Base-by-base conservation (phyloP, 208 protist species). In the Angomonas deanei region DNA sequence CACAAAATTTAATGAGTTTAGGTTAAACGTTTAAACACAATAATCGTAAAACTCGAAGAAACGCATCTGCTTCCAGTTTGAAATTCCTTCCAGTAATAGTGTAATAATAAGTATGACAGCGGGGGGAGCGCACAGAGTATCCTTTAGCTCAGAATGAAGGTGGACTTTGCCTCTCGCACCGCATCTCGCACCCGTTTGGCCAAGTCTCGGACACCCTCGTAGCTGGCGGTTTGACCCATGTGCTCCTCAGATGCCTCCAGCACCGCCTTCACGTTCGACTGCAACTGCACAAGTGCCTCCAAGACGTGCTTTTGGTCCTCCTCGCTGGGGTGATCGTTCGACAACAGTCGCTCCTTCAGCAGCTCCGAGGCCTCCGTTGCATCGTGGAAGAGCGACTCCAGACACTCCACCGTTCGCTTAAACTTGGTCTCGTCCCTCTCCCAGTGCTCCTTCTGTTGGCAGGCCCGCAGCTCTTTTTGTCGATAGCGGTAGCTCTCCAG, bases 371-470 rank as follows among this genome's bases (percentile, higher is more conserved):
- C 84, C 3, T 64, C 69, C 6, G 77, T 47, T 4, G 66, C 50
- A 47, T 90, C 79, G 4, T 68, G 46, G n/a, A 59, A 49, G 72
- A 86, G 85, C 33, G 34, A 38, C 55, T 84, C 52, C 3, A 95
- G 71, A 46, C 74, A 76, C 61, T 79, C 80, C 56, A 91, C 77
- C 1, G 81, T 89, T 27, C 84, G 78, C 17, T 34, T 38, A 62
- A 92, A 92, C 11, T 78, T 70, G 0, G 49, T 42, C 21, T 72
- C 69, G 17, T 82, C 61, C 13, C 86, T 79, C 52, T 80, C 65
- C 86, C 89, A 95, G 68, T 95, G 89, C 36, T 91, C 78, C 68
- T 89, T 90, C 56, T 93, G 89, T 53, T 85, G 74, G 49, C 84
- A 92, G 54, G 75, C 85, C 1, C 89, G 81, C 33, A 95, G 62